phyloP scores from a whole-genome alignment of 2,329 filamentous ascomycete species.

The Venturiaceae sp. region DNA sequence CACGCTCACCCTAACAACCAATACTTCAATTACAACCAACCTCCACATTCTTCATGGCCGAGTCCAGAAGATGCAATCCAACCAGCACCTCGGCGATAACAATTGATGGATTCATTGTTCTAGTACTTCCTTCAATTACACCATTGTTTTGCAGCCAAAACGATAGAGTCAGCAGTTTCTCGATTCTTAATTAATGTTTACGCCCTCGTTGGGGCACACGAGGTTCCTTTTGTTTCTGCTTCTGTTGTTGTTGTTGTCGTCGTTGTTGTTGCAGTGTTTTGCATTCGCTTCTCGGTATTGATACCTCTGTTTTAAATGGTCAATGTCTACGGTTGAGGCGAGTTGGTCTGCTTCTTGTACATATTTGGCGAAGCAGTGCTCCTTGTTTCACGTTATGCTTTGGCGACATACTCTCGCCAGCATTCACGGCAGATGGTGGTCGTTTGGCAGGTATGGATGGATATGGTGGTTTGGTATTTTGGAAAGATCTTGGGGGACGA shows the following conservation, averaged over 20 bases:
- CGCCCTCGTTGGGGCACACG: neutral
- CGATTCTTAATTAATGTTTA: neutral
- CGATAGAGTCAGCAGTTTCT: neutral
- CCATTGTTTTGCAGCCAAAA: neutral
- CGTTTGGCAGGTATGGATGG: neutral
- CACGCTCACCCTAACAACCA: neutral
- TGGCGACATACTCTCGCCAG: neutral
- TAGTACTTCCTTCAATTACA: neutral
- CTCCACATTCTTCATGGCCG: neutral
- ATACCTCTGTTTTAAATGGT: neutral
- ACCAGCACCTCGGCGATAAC: neutral
- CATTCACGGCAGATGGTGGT: neutral
- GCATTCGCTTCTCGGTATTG: neutral
- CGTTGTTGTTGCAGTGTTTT: too few species aligned
- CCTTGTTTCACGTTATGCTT: neutral
- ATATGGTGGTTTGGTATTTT: neutral
- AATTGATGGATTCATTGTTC: neutral
- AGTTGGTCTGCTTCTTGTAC: neutral
- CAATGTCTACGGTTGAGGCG: neutral
- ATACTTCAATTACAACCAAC: neutral
- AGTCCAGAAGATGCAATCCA: neutral
- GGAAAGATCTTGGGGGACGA: neutral
- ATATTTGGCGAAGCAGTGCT: neutral
- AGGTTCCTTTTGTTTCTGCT: neutral
- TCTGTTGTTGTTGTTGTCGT: neutral